These are phyloP conservation scores for Corymbia calophylla DNA, from an alignment of 441 rosid genomes.

Conservation along the genomic window DNA sequence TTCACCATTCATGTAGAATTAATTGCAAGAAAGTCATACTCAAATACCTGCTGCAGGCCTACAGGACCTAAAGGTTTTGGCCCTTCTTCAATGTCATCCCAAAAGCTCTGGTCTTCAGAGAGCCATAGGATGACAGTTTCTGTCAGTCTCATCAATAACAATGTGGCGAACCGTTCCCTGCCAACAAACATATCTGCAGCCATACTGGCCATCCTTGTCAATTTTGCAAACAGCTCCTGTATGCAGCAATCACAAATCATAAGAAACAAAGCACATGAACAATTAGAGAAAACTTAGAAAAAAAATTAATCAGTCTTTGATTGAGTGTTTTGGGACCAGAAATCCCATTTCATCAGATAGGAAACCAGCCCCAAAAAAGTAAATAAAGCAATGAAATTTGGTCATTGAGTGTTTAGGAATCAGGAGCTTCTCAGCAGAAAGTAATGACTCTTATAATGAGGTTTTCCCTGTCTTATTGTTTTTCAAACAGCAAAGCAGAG, in stretches of 20 bases:
- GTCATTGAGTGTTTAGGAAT: neutral
- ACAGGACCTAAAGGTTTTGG: slow-evolving; percentile 88
- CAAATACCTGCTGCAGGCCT: slow-evolving; percentile 78
- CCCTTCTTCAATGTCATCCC: slow-evolving; percentile 98
- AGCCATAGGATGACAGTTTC: slow-evolving; percentile 97
- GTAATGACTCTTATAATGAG: neutral
- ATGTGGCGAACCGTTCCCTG: slow-evolving; percentile 90
- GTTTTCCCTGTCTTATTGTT: neutral
- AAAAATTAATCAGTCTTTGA: neutral
- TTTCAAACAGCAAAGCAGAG: neutral
- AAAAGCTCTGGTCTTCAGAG: slow-evolving; percentile 90
- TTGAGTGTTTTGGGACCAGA: neutral
- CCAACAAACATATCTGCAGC: slow-evolving; percentile 99
- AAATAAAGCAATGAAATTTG: neutral
- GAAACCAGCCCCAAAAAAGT: neutral
- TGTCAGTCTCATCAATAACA: slow-evolving; percentile 87
- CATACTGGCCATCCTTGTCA: slow-evolving; percentile 75
- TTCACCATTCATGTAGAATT: neutral
- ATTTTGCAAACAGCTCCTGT: slow-evolving; percentile 87
- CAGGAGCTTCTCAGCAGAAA: neutral
- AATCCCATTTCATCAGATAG: neutral
- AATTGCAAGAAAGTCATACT: slow-evolving; percentile 9
- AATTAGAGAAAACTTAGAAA: neutral
- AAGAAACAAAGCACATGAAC: neutral
- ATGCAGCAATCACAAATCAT: slow-evolving; percentile 1